Conservation (phyloP, 768 basidiomycete species). For the Dacryopinax primogenitus region DNA sequence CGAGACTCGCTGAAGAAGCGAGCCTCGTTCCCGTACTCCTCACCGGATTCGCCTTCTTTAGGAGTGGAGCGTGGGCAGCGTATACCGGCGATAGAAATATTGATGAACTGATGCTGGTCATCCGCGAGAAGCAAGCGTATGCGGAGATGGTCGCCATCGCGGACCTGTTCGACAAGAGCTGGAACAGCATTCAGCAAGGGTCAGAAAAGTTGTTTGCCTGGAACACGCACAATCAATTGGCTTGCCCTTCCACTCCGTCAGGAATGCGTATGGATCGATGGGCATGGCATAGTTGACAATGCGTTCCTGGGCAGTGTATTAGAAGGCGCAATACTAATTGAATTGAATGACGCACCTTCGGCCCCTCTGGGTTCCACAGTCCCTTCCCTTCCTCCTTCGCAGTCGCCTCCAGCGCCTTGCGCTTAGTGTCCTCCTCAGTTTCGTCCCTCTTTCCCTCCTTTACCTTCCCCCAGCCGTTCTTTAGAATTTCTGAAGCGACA, state of each 20-base stretch:
- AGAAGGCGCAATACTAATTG: not conserved
- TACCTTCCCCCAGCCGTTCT: constrained; percentile 83
- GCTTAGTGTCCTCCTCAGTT: constrained; percentile 61
- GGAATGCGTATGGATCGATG: constrained; percentile 71
- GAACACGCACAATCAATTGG: constrained; percentile 57
- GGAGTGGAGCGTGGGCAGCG: constrained; percentile 57
- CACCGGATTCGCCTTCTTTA: constrained; percentile 63
- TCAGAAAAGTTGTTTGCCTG: not conserved
- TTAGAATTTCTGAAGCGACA: constrained; percentile 61
- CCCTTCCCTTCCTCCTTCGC: constrained; percentile 67
- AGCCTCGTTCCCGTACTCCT: constrained; percentile 88
- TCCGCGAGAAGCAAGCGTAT: constrained; percentile 78
- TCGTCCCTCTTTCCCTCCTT: constrained; percentile 78
- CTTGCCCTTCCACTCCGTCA: constrained; percentile 86
- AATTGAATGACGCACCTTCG: constrained; percentile 35
- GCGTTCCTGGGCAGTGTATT: constrained; percentile 39
- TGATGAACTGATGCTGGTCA: constrained; percentile 80
- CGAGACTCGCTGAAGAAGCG: constrained; percentile 88
- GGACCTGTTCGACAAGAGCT: constrained; percentile 90
- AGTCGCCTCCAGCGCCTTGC: constrained; percentile 61
- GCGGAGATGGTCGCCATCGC: constrained; percentile 83
- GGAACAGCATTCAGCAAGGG: not conserved
- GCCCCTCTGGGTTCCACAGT: constrained; percentile 73
- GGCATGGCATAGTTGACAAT: constrained; percentile 80
- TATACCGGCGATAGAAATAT: constrained; percentile 72